phyloP scores from a whole-genome alignment of 345 rosid species.

The Eucalyptus victrix region DNA sequence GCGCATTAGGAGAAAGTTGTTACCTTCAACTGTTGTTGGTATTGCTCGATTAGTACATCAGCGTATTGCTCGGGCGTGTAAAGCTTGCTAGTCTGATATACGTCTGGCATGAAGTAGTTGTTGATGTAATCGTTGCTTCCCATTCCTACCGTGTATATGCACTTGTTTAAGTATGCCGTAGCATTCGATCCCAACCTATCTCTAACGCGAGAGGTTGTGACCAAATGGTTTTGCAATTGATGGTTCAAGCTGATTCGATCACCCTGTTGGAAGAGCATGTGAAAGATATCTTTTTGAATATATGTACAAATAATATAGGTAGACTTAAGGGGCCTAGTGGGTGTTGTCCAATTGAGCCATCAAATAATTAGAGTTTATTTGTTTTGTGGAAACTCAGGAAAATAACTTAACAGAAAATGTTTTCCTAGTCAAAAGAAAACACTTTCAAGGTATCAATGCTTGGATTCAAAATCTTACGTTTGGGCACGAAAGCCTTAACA shows the following conservation, averaged over 20 bases:
- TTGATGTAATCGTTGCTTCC: slow-evolving; percentile 28
- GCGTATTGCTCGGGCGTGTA: slow-evolving; percentile 7
- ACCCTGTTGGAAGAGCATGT: background rate
- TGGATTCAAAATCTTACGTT: too few relatives aligned
- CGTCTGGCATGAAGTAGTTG: slow-evolving; percentile 14
- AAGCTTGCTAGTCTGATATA: background rate
- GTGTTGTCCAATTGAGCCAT: background rate
- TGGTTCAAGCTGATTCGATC: background rate
- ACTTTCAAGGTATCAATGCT: too few relatives aligned
- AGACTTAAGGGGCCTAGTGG: background rate
- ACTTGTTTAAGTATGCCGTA: slow-evolving; percentile 1
- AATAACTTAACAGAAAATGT: too few relatives aligned
- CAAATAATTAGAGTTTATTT: background rate
- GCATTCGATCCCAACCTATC: background rate
- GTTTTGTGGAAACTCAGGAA: too few relatives aligned
- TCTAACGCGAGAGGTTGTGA: background rate
- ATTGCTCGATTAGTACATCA: background rate
- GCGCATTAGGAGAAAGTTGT: background rate
- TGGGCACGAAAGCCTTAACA: background rate
- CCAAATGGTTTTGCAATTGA: background rate
- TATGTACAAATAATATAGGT: background rate
- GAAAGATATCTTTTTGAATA: background rate
- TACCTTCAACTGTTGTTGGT: slow-evolving; percentile 10
- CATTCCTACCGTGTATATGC: slow-evolving; percentile 15
- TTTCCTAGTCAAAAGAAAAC: too few relatives aligned